Base-by-base conservation (phyloP, 1,139 yeast species). In the Geotrichum macrosporum region DNA sequence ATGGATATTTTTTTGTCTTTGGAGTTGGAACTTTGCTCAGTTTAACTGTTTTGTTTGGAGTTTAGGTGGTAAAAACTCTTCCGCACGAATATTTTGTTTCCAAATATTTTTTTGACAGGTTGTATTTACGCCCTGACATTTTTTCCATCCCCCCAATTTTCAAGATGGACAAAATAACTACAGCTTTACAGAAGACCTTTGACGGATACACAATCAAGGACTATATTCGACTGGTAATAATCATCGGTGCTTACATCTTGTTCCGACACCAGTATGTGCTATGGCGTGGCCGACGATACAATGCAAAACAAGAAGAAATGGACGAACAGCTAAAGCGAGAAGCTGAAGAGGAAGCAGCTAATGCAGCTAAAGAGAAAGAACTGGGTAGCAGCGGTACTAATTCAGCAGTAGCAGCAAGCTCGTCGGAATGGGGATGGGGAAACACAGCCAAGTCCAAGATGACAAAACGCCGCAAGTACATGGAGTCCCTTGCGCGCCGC, bases 351-450 rank as follows among this genome's bases (percentile, higher is more conserved):
- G 30, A 36, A 33, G 50, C 30, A 5, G 15, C 38, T 6, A 24
- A 24, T 24, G 40, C 32, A 22, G 35, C 36, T 10, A 47, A 44
- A 34, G 18, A 39, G 6, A 26, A 27, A 4, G 36, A 18, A 19
- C 13, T 29, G 16, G 38, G 26, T 3, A 32, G 30, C 5, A 39
- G 22, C 13, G 22, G 16, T 10, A 21, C 16, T 19, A 12, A n/a
- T n/a, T n/a, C n/a, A n/a, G n/a, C n/a, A n/a, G n/a, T 22, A 19
- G 20, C 39, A 2, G 27, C 27, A 10, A 29, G 15, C 22, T 24
- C 27, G 10, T 8, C 27, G 10, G 44, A 43, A 13, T 49, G 37
- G 35, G 50, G 46, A n/a, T 49, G 52, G 52, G 52, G 52, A 20
- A 36, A 32, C 10, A 40, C 38, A 21, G 50, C 52, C 3, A 49